Evolutionary conservation across 1,284 basidiomycete species (phyloP), one percentile per base, ranked within the genome.

Genomic region (Salmacisia buchloeana): DNA sequence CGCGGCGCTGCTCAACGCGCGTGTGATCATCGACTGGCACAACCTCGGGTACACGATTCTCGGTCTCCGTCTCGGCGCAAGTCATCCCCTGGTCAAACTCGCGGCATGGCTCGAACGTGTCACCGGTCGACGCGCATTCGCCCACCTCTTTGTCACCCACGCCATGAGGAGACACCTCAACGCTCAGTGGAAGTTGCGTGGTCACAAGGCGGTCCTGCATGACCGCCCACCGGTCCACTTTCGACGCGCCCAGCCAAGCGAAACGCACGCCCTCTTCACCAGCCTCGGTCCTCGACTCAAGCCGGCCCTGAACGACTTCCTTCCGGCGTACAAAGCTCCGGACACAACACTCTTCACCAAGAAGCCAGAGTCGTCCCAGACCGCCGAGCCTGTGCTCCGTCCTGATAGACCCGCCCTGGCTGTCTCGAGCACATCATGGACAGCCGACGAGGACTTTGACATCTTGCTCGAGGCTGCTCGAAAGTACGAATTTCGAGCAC

Each of bases 21-120:
- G 90, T 72, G 83, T 98, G 65, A 89, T 98, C 63, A 94, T 98
- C 66, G 96, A 99, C 81, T 99, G 96, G 96, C 96, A 99, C 80
- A 99, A 99, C 79, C 86, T 94, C 9, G 94, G 93, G 6, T 94
- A 92, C 78, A 97, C 89, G 63, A 93, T 98, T 59, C 85, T 99
- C 35, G 90, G 89, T 0, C 82, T 98, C 65, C 88, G 88, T 68
- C 81, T 94, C 7, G 90, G 92, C 0, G 65, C 83, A 0, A 77
- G 81, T 0, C 89, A 91, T 72, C 80, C 83, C 0, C 84, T 94
- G 63, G 92, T 96, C 31, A 84, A 80, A 61, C 74, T 94, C 13
- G 72, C 75, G 1, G 69, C 64, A 23, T n/a, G 38, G 46, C 61
- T 78, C 18, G 77, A 79, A 59, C 58, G 67, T n/a, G 59, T 62